phyloP scores from a whole-genome alignment of 163 green algal species.

The Chlamydomonas reinhardtii region DNA sequence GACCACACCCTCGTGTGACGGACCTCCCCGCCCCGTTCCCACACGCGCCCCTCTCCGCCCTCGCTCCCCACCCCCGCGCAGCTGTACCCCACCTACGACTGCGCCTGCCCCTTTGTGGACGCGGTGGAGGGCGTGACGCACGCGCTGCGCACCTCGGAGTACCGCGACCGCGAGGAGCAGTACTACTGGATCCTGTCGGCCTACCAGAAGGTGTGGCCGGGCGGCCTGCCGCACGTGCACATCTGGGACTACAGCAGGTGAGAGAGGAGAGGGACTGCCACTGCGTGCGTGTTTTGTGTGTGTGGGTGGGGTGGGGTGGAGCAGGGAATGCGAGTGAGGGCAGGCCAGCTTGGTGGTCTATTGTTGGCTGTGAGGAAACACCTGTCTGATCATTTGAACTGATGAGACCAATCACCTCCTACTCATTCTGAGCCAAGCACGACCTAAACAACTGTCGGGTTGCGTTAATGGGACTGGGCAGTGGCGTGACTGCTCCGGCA shows the following conservation, averaged over 20 bases:
- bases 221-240: constrained; percentile 87
- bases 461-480: no score
- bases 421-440: constrained; percentile 64
- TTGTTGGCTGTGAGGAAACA: constrained; percentile 35
- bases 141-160: constrained; percentile 96
- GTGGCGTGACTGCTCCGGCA: no score
- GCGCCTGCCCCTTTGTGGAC: constrained; percentile 98
- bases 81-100: constrained; percentile 99
- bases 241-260: constrained; percentile 97
- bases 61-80: constrained; percentile 47
- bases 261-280: background rate
- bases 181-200: constrained; percentile 91
- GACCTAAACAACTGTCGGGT: no score
- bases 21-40: no score
- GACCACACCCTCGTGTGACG: no score
- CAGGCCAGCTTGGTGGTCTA: no score
- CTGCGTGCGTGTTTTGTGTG: background rate
- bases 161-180: constrained; percentile 93
- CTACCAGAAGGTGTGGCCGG: constrained; percentile 78
- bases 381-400: constrained; percentile 10
- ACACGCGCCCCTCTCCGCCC: no score
- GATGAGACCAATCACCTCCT: constrained; percentile 51
- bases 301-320: background rate
- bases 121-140: constrained; percentile 96
- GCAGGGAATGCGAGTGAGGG: background rate